Base-by-base conservation (phyloP, 352 stramenopile genomes). In the Phytophthora colocasiae region DNA sequence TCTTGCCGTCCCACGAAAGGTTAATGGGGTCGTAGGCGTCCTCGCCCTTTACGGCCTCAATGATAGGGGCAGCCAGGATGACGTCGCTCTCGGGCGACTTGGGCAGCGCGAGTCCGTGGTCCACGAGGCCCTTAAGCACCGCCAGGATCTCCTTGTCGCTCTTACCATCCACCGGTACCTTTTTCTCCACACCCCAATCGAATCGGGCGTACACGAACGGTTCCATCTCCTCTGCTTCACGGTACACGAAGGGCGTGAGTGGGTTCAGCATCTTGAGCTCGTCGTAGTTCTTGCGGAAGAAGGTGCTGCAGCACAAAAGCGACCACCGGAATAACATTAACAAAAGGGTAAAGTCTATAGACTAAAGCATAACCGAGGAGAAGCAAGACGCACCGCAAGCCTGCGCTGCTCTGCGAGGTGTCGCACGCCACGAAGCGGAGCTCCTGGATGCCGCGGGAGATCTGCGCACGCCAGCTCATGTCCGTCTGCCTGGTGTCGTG, bases 181-280 rank as follows among this genome's bases (percentile, higher is more conserved):
- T 78, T 81, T 95, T 81, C 67, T 96, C 85, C 39, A 87, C 78
- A 44, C 88, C 88, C 88, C 88, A 96, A 65, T 95, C 85, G 55
- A 85, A 96, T 29, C 88, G 85, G 6, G 83, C 88, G 78, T 96
- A 94, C 50, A 96, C 83, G 60, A 96, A 96, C n/a, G 88, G 88
- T 56, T 94, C 76, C 76, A 94, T 90, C 56, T 92, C 88, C 41
- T 94, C 86, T n/a, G 84, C 86, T 53, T 96, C 88, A 46, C 88
- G 82, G 78, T 96, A 96, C 49, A 96, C 77, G 55, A 96, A 87
- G 24, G 88, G 88, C 57, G 86, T 96, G 52, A 64, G 62, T 17
- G 87, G 88, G 75, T 96, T 96, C 32, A 96, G 75, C 85, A 94
- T 93, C 82, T 96, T 96, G 41, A 96, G 83, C 67, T 96, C 88